Conservation (phyloP, 768 basidiomycete species). For the Mycena latifolia region DNA sequence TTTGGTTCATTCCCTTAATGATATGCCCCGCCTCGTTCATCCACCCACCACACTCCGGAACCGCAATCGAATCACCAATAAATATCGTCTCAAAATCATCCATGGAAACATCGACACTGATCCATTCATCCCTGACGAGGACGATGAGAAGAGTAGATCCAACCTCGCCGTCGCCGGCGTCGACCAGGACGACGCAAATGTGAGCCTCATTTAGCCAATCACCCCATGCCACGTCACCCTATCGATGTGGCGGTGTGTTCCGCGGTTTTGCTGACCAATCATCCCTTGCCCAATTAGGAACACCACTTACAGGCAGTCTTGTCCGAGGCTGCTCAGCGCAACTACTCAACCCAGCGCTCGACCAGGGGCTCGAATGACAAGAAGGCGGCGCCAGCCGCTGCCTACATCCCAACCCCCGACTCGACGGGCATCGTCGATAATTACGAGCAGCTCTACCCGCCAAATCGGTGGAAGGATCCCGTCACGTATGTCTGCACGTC, state of each 20-base stretch:
- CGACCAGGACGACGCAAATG: slow-evolving; percentile 94
- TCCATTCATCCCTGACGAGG: slow-evolving; percentile 84
- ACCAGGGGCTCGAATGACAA: slow-evolving; percentile 31
- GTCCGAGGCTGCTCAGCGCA: slow-evolving; percentile 33
- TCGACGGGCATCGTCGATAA: slow-evolving; percentile 87
- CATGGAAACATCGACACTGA: slow-evolving; percentile 87
- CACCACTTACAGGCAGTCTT: slow-evolving; percentile 68
- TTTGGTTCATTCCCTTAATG: slow-evolving; percentile 67
- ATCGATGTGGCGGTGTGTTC: slow-evolving; percentile 61
- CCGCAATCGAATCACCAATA: slow-evolving; percentile 93
- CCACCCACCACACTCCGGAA: slow-evolving; percentile 85
- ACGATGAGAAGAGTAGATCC: slow-evolving; percentile 87
- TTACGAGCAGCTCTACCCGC: slow-evolving; percentile 82
- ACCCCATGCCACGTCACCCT: slow-evolving; percentile 23
- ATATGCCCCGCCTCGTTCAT: slow-evolving; percentile 88
- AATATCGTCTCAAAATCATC: slow-evolving; percentile 88
- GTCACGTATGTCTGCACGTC: slow-evolving; percentile 84
- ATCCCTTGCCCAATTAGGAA: slow-evolving; percentile 53
- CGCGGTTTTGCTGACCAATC: slow-evolving; percentile 61
- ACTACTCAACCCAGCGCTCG: slow-evolving; percentile 25
- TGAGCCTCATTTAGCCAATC: slow-evolving; percentile 60
- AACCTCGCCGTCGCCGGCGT: slow-evolving; percentile 85
- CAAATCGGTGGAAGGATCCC: slow-evolving; percentile 82
- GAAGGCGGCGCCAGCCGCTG: slow-evolving; percentile 57
- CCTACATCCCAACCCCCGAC: slow-evolving; percentile 95